Conservation (phyloP, 2,329 filamentous ascomycete species). For the Fusarium nematophilum region DNA sequence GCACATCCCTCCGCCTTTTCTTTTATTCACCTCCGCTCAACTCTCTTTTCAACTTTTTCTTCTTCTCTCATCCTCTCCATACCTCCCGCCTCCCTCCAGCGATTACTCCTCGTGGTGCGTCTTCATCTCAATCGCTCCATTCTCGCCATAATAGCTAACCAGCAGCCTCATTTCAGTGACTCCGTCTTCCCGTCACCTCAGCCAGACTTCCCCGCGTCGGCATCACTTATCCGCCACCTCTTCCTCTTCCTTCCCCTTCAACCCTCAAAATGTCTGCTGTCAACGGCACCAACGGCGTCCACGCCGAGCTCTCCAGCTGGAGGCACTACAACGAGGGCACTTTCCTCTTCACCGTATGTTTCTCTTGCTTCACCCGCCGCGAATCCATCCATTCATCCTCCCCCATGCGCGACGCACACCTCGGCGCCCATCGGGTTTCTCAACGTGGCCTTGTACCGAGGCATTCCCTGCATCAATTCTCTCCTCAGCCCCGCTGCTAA, state of each 20-base stretch:
- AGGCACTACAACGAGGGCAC: constrained; percentile 71
- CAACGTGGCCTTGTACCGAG: constrained; percentile 10
- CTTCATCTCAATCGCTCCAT: constrained; percentile 7
- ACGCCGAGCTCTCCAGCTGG: constrained; percentile 48
- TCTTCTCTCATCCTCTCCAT: constrained; percentile 33
- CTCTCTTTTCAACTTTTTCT: constrained; percentile 43
- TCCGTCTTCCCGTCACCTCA: constrained; percentile 34
- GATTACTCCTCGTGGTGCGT: constrained; percentile 22
- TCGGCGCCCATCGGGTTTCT: constrained; percentile 4
- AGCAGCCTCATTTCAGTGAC: constrained; percentile 32
- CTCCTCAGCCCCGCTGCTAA: constrained; percentile 38
- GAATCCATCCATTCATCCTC: background rate
- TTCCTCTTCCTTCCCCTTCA: constrained; percentile 29
- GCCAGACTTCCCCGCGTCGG: constrained; percentile 36
- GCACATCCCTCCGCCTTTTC: constrained; percentile 44
- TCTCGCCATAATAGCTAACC: constrained; percentile 31
- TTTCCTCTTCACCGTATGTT: constrained; percentile 83
- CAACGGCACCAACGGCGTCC: constrained; percentile 55
- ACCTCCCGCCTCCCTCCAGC: constrained; percentile 24
- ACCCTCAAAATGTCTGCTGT: constrained; percentile 67
- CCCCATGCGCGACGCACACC: constrained; percentile 3
- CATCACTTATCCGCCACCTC: constrained; percentile 38
- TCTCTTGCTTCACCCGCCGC: constrained; percentile 1
- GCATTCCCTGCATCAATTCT: constrained; percentile 1
- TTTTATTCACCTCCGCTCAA: constrained; percentile 46